Evolutionary conservation across 768 basidiomycete species (phyloP), one percentile per base, ranked within the genome.

Genomic region (Russula compacta): DNA sequence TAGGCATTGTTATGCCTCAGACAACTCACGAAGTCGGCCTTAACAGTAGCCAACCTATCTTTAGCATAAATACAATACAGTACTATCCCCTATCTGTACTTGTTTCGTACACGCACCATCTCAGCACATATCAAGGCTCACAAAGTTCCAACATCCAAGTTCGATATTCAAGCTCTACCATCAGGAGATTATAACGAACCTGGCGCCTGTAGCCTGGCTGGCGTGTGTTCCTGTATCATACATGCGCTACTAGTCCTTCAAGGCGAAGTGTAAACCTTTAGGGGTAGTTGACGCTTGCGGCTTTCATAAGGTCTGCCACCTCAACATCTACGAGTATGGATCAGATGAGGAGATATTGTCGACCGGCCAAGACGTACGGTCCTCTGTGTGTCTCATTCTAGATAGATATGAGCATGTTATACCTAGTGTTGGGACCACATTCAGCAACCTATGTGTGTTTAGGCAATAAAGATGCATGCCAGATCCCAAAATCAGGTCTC

Each of bases 401-500:
- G 56, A 63, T 12, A 44, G 29, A 48, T 57, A 65, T 17, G 57
- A 55, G n/a, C 64, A 65, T 14, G 17, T 44, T 32, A n/a, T 4
- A 29, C 64, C 64, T 64, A n/a, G 48, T 11, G 24, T 29, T 29
- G 24, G 24, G 15, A 12, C 35, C 17, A 17, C 19, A 38, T 24
- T 56, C 32, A 64, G 46, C 33, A 2, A 3, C 17, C 17, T 19
- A 15, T 33, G 5, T 6, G 40, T 5, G n/a, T 29, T 38, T 24
- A 1, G 5, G 29, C 2, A 10, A 21, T 29, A 29, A 42, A 53
- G 17, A 50, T 24, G 35, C 11, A 52, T 56, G 46, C 62, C 64
- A 6, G 64, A 61, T 24, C 64, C 64, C 11, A 66, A 57, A 49
- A 66, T 50, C 19, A 66, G 63, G 42, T 66, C 64, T 14, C 64